These are phyloP conservation scores for Backusella luteola DNA, from an alignment of 192 early-diverging fungal species.

Conservation along the genomic window DNA sequence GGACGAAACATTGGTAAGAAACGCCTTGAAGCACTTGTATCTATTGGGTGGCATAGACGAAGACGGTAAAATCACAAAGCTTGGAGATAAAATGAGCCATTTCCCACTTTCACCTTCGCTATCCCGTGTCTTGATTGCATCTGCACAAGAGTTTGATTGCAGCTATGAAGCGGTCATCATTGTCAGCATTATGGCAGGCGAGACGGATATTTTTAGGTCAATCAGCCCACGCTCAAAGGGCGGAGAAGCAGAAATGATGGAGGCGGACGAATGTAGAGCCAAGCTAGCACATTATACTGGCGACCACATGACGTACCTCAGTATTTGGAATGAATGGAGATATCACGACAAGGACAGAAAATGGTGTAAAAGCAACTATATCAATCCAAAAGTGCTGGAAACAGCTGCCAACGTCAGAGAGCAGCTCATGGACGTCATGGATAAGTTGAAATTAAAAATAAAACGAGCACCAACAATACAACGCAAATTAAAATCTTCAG, in stretches of 20 bases:
- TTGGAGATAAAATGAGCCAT: slow-evolving; percentile 86
- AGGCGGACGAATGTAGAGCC: slow-evolving; percentile 79
- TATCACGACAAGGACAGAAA: slow-evolving; percentile 55
- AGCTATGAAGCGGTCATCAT: slow-evolving; percentile 87
- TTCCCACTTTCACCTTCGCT: slow-evolving; percentile 91
- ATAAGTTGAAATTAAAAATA: slow-evolving; percentile 61
- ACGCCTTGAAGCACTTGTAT: slow-evolving; percentile 86
- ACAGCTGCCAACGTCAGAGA: slow-evolving; percentile 82
- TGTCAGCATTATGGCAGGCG: slow-evolving; percentile 90
- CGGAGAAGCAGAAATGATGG: slow-evolving; percentile 66
- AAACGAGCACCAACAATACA: slow-evolving; percentile 13
- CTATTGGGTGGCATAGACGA: slow-evolving; percentile 87
- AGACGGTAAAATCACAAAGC: slow-evolving; percentile 74
- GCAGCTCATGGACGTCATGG: slow-evolving; percentile 87
- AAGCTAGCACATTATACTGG: slow-evolving; percentile 88
- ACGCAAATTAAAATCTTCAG: slow-evolving; percentile 10
- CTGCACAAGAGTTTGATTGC: slow-evolving; percentile 76
- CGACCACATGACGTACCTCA: slow-evolving; percentile 89
- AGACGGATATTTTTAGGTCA: slow-evolving; percentile 80
- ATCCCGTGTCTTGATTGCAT: slow-evolving; percentile 81
- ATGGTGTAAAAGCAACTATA: slow-evolving; percentile 92
- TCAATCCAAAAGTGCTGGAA: slow-evolving; percentile 81
- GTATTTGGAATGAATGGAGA: slow-evolving; percentile 81
- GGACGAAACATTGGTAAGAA: slow-evolving; percentile 73
- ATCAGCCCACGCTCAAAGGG: slow-evolving; percentile 68